These are phyloP conservation scores for Solanum virginianum DNA, from an alignment of 257 asterid genomes.

Conservation along the genomic window DNA sequence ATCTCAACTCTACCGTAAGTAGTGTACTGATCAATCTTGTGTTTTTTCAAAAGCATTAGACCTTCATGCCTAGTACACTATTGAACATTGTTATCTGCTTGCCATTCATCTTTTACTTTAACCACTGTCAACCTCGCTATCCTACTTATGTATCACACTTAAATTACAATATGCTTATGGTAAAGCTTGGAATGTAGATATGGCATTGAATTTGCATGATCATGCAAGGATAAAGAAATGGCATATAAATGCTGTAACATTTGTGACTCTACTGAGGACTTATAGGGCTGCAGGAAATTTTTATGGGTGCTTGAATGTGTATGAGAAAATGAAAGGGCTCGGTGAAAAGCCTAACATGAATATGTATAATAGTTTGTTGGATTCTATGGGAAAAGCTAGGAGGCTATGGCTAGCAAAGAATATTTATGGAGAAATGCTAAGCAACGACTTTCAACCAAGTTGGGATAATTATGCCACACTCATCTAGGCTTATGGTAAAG, in stretches of 20 bases:
- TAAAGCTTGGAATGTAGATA: constrained; percentile 55
- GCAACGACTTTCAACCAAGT: constrained; percentile 45
- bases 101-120: no score
- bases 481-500: constrained; percentile 58
- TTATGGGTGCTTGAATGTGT: constrained; percentile 87
- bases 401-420: constrained; percentile 86
- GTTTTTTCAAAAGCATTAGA: no score
- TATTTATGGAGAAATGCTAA: constrained; percentile 58
- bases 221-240: constrained; percentile 71
- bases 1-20: no score
- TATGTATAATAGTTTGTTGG: constrained; percentile 65
- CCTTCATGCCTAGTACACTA: no score
- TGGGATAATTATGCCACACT: constrained; percentile 73
- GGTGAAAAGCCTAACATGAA: constrained; percentile 44
- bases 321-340: constrained; percentile 86
- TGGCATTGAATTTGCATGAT: constrained; percentile 68
- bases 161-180: constrained; percentile 26
- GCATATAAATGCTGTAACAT: constrained; percentile 69
- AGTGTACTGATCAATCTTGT: no score
- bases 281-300: constrained; percentile 58
- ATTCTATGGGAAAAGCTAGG: constrained; percentile 93
- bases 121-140: no score
- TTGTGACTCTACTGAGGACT: constrained; percentile 55
- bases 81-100: no score
- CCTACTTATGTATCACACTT: no score